Evolutionary conservation across 495 filamentous ascomycete species (phyloP).

Genomic region (Achaetomiella virescens): DNA sequence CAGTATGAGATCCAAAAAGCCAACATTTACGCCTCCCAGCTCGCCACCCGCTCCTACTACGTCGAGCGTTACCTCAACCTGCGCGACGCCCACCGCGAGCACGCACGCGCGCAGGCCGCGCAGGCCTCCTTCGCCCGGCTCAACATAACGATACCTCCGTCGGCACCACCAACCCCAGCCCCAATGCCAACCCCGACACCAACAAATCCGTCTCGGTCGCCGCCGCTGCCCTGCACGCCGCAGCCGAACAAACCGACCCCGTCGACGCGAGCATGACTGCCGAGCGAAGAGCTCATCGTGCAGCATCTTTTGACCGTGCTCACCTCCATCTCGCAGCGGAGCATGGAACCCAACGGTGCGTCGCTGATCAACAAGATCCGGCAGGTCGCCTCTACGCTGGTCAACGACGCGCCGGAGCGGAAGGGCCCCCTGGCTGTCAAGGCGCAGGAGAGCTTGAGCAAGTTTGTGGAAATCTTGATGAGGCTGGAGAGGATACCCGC

Average conservation of each 20-base stretch:
- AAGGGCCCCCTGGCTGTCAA: conserved; percentile 50
- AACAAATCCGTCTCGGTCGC: conserved; percentile 24
- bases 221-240: conserved; percentile 20
- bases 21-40: conserved; percentile 70
- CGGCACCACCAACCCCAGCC: background rate
- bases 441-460: conserved; percentile 58
- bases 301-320: conserved; percentile 66
- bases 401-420: conserved; percentile 52
- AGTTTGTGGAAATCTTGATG: conserved; percentile 64
- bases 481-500: conserved; percentile 56
- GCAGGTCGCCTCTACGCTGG: conserved; percentile 67
- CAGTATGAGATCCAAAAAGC: conserved; percentile 81
- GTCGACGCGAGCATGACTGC: conserved; percentile 51
- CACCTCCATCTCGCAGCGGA: conserved; percentile 63
- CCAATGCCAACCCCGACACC: background rate
- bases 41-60: conserved; percentile 71
- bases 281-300: conserved; percentile 70
- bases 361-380: conserved; percentile 68
- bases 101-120: conserved; percentile 20
- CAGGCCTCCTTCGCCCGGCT: conserved; percentile 1
- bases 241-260: conserved; percentile 26
- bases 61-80: conserved; percentile 74
- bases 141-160: background rate
- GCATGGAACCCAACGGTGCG: conserved; percentile 74
- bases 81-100: conserved; percentile 46